Conservation (phyloP, 257 asterid genomes). For the Ilex aquifolium region DNA sequence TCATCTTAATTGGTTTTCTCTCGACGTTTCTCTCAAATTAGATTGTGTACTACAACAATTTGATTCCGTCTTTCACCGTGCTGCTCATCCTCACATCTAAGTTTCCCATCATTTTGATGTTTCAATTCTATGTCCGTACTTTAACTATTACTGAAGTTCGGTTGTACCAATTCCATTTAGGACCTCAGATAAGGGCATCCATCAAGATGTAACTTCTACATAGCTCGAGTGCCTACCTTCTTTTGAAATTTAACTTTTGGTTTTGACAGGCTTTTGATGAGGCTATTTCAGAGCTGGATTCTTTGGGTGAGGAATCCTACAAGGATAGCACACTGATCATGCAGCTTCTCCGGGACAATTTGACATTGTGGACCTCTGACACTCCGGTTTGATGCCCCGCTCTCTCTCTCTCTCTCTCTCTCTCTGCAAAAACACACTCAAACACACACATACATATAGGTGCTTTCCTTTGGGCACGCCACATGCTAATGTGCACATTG, state of each 20-base stretch:
- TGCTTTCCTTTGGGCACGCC: background rate
- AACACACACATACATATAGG: no score
- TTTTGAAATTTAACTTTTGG: background rate
- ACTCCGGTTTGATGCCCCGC: constrained; percentile 8
- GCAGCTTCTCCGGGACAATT: constrained; percentile 32
- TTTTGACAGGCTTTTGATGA: constrained; percentile 26
- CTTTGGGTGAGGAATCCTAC: constrained; percentile 30
- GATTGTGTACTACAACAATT: no score
- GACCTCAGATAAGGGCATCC: no score
- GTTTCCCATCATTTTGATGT: no score
- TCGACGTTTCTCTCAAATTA: no score
- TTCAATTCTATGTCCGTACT: no score
- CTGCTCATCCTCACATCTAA: no score
- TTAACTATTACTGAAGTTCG: no score
- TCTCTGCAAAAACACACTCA: no score
- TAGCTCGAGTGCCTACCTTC: background rate
- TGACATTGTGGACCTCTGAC: constrained; percentile 33
- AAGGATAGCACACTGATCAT: constrained; percentile 30
- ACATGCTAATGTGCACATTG: background rate
- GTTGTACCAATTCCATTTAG: no score
- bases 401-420: background rate
- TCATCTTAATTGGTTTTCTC: no score
- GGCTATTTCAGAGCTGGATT: constrained; percentile 30
- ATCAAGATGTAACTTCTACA: background rate
- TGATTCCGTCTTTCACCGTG: no score